These are phyloP conservation scores for Lizonia empirigonia DNA, from an alignment of 2,329 filamentous ascomycete species.

Conservation along the genomic window DNA sequence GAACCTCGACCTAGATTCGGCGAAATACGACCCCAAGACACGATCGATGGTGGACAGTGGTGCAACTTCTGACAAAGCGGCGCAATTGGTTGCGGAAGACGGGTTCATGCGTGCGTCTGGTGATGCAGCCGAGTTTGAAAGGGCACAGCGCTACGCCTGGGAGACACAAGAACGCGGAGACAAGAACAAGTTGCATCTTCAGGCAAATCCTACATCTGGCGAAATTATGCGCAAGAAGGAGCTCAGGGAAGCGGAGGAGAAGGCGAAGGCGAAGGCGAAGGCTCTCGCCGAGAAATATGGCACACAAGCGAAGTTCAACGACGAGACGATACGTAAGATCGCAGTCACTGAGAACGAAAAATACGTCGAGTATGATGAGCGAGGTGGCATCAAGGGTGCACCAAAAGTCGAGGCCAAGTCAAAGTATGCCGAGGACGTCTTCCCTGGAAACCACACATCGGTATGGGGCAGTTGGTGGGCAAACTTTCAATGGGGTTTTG, in stretches of 20 bases:
- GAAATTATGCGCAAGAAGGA: slow-evolving; percentile 84
- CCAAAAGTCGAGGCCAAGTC: slow-evolving; percentile 78
- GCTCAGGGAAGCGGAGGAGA: slow-evolving; percentile 71
- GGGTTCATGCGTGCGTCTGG: slow-evolving; percentile 88
- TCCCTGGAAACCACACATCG: slow-evolving; percentile 87
- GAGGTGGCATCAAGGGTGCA: slow-evolving; percentile 86
- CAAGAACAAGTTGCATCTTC: slow-evolving; percentile 82
- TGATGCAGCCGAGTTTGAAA: slow-evolving; percentile 91
- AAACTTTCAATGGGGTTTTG: slow-evolving; percentile 93
- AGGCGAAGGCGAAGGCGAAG: slow-evolving; percentile 70
- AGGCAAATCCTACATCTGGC: slow-evolving; percentile 94
- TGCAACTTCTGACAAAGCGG: slow-evolving; percentile 77
- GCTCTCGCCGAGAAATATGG: slow-evolving; percentile 83
- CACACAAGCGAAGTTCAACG: slow-evolving; percentile 64
- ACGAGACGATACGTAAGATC: slow-evolving; percentile 67
- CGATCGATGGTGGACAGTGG: slow-evolving; percentile 86
- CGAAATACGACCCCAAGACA: slow-evolving; percentile 97
- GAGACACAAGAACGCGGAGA: slow-evolving; percentile 85
- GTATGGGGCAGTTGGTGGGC: slow-evolving; percentile 99
- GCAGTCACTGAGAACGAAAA: slow-evolving; percentile 79
- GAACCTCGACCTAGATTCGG: slow-evolving; percentile 93
- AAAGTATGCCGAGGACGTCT: slow-evolving; percentile 88
- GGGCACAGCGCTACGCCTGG: slow-evolving; percentile 89
- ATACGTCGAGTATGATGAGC: slow-evolving; percentile 94
- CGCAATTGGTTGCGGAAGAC: slow-evolving; percentile 86